These are phyloP conservation scores for Phaffomyces antillensis DNA, from an alignment of 805 yeast species.

Conservation along the genomic window DNA sequence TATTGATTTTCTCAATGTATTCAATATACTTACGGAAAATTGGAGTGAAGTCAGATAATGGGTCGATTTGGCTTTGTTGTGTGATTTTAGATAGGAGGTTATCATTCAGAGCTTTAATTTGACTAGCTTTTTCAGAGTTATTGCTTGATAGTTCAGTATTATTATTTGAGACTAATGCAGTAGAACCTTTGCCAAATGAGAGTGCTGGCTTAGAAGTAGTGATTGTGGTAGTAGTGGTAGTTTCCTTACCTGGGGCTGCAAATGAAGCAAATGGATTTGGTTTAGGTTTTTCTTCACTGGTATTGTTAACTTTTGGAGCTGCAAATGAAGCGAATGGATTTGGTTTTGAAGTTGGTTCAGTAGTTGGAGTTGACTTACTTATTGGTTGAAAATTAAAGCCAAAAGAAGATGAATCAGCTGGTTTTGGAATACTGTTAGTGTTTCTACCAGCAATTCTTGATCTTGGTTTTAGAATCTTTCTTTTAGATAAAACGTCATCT, in stretches of 20 bases:
- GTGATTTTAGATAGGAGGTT: slow-evolving; percentile 46
- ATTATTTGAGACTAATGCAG: slow-evolving; percentile 2
- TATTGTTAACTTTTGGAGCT: not conserved
- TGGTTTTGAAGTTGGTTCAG: slow-evolving; percentile 2
- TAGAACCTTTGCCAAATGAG: slow-evolving; percentile 5
- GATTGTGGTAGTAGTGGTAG: slow-evolving; percentile 1
- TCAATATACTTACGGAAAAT: slow-evolving; percentile 51
- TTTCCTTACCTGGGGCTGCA: not conserved
- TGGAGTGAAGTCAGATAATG: slow-evolving; percentile 49
- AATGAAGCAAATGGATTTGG: slow-evolving; percentile 11
- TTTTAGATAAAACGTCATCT: slow-evolving; percentile 51
- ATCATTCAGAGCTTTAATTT: slow-evolving; percentile 59
- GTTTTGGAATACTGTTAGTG: not conserved
- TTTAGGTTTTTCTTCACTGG: not conserved
- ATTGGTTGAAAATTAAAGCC: slow-evolving; percentile 6
- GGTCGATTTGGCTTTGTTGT: slow-evolving; percentile 33
- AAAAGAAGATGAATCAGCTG: slow-evolving; percentile 4
- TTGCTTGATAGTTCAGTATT: slow-evolving; percentile 7
- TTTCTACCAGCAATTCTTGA: slow-evolving; percentile 27
- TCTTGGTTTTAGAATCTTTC: slow-evolving; percentile 63
- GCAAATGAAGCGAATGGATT: slow-evolving; percentile 6
- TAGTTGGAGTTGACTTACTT: not conserved
- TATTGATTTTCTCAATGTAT: slow-evolving; percentile 37
- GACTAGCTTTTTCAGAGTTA: slow-evolving; percentile 33
- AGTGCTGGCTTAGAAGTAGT: slow-evolving; percentile 5